These are phyloP conservation scores for Trichoderma afroharzianum DNA, from an alignment of 2,329 filamentous ascomycete species.

Conservation along the genomic window DNA sequence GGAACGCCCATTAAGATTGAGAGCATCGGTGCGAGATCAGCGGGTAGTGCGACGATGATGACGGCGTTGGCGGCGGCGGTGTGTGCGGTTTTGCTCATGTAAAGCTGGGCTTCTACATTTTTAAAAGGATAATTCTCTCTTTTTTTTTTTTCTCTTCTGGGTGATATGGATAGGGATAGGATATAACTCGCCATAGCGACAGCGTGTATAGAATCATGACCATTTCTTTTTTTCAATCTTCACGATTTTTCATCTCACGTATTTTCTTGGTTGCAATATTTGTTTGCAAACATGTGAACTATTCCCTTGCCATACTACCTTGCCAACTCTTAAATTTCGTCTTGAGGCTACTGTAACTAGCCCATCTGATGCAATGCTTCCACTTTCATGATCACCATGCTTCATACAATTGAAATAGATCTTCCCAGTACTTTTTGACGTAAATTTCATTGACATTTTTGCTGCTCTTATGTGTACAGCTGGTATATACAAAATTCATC, in stretches of 20 bases:
- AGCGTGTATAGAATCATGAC: constrained; percentile 2
- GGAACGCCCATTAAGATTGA: constrained; percentile 25
- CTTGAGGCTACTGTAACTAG: neutral
- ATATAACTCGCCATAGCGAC: neutral
- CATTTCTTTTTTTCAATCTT: neutral
- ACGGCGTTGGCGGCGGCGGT: constrained; percentile 21
- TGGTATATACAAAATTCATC: constrained; percentile 1
- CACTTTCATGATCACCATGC: neutral
- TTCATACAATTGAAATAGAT: neutral
- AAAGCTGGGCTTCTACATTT: neutral
- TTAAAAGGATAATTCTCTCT: neutral
- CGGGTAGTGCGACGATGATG: constrained; percentile 20
- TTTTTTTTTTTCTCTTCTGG: neutral
- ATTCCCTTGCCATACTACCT: neutral
- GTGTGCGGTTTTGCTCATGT: constrained; percentile 22
- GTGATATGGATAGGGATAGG: neutral
- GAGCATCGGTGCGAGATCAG: constrained; percentile 22
- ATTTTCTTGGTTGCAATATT: neutral
- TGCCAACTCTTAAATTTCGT: neutral
- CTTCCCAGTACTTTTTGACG: neutral
- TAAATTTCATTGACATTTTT: neutral
- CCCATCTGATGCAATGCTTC: neutral
- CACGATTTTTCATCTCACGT: neutral
- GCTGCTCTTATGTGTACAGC: neutral
- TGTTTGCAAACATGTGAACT: neutral